These are phyloP conservation scores for Paraphaeosphaeria minitans DNA, from an alignment of 2,329 filamentous ascomycete genomes.

Conservation along the genomic window DNA sequence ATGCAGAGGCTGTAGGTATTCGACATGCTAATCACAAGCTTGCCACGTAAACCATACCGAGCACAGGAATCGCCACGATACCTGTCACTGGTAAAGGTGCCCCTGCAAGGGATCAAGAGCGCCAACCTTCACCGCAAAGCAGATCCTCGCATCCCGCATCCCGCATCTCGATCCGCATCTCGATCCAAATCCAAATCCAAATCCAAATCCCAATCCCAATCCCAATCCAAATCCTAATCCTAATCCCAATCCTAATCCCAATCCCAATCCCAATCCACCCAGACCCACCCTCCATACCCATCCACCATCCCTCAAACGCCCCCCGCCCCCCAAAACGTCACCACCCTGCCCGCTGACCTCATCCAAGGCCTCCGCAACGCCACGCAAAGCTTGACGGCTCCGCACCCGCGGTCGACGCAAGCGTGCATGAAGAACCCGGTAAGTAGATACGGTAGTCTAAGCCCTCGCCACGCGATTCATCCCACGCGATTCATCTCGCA, in stretches of 20 bases:
- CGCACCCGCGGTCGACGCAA: conserved; percentile 6
- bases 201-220: too few species aligned
- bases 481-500: background rate
- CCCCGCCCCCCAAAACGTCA: background rate
- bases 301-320: too few species aligned
- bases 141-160: too few species aligned
- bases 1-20: background rate
- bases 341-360: conserved; percentile 3
- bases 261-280: too few species aligned
- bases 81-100: background rate
- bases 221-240: too few species aligned
- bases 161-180: too few species aligned
- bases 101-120: too few species aligned
- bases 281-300: too few species aligned
- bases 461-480: background rate
- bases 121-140: too few species aligned
- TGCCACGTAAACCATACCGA: background rate
- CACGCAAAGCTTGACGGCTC: conserved; percentile 5
- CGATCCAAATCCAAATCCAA: too few species aligned
- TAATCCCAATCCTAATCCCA: too few species aligned
- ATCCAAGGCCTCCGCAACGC: background rate
- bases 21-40: background rate
- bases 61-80: background rate
- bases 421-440: background rate
- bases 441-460: too few species aligned